Evolutionary conservation across 495 filamentous ascomycete genomes (phyloP).

Genomic region (Elaphomyces granulatus): DNA sequence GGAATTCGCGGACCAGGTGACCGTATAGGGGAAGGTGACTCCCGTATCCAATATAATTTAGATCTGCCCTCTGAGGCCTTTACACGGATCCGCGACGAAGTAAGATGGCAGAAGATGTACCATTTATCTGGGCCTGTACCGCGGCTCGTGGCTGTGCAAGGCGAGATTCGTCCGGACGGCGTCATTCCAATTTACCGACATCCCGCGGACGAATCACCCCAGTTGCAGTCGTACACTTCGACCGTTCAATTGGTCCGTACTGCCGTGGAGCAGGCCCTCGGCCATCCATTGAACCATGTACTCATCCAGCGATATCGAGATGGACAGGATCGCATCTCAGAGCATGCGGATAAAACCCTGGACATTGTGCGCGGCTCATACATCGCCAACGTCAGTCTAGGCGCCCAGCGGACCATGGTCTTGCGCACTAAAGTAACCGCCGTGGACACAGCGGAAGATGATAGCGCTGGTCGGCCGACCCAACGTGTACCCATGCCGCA

Average conservation of each 20-base stretch:
- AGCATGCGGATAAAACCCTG: conserved; percentile 93
- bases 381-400: conserved; percentile 87
- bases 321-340: conserved; percentile 88
- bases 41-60: conserved; percentile 55
- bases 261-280: conserved; percentile 50
- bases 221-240: conserved; percentile 57
- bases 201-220: conserved; percentile 79
- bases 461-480: conserved; percentile 29
- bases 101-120: conserved; percentile 83
- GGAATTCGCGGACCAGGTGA: conserved; percentile 25
- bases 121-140: conserved; percentile 88
- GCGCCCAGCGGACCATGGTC: conserved; percentile 81
- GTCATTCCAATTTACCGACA: conserved; percentile 86
- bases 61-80: conserved; percentile 47
- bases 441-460: conserved; percentile 5
- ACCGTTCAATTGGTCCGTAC: conserved; percentile 53
- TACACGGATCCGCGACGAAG: conserved; percentile 55
- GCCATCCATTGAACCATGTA: conserved; percentile 81
- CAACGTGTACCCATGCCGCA: conserved; percentile 70
- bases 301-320: conserved; percentile 86
- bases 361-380: conserved; percentile 69
- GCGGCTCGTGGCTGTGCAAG: conserved; percentile 85
- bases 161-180: conserved; percentile 52
- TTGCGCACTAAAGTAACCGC: conserved; percentile 64
- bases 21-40: conserved; percentile 62